Conservation (phyloP, 805 yeast species). For the Suhomyces sp. region DNA sequence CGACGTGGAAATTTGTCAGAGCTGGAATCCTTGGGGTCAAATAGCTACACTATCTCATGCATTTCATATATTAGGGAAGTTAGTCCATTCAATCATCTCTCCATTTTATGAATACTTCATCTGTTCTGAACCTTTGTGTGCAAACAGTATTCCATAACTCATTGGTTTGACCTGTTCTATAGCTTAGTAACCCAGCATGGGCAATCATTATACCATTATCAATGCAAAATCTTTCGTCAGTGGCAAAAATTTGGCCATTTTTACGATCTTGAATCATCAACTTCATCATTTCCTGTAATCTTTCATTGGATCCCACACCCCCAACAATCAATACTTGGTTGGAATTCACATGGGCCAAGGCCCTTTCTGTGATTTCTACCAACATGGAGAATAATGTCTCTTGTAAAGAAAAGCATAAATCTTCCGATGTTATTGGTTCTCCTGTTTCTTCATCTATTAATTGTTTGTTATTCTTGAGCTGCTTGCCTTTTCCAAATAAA, state of each 20-base stretch:
- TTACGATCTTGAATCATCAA: slow-evolving; percentile 82
- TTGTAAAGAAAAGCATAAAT: slow-evolving; percentile 88
- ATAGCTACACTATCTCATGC: too few species aligned
- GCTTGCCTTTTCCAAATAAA: slow-evolving; percentile 46
- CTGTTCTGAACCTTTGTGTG: slow-evolving; percentile 92
- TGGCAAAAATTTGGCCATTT: slow-evolving; percentile 85
- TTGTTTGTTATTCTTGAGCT: slow-evolving; percentile 27
- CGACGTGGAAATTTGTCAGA: too few species aligned
- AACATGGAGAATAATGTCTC: slow-evolving; percentile 94
- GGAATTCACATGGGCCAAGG: slow-evolving; percentile 95
- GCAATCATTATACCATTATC: slow-evolving; percentile 99
- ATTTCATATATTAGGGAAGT: background rate
- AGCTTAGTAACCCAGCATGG: slow-evolving; percentile 89
- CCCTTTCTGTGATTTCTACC: slow-evolving; percentile 96
- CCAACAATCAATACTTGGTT: slow-evolving; percentile 93
- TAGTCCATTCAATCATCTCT: slow-evolving; percentile 62
- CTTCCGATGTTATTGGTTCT: slow-evolving; percentile 70
- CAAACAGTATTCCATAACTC: slow-evolving; percentile 73
- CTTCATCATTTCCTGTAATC: slow-evolving; percentile 97
- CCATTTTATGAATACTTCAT: slow-evolving; percentile 89
- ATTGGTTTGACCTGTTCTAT: slow-evolving; percentile 72
- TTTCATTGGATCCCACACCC: slow-evolving; percentile 94
- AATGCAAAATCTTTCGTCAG: slow-evolving; percentile 95
- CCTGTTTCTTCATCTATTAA: slow-evolving; percentile 42
- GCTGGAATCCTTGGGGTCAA: too few species aligned